These are phyloP conservation scores for Suzukiozyma palmioleophila DNA, from an alignment of 1,139 yeast genomes.

Conservation along the genomic window DNA sequence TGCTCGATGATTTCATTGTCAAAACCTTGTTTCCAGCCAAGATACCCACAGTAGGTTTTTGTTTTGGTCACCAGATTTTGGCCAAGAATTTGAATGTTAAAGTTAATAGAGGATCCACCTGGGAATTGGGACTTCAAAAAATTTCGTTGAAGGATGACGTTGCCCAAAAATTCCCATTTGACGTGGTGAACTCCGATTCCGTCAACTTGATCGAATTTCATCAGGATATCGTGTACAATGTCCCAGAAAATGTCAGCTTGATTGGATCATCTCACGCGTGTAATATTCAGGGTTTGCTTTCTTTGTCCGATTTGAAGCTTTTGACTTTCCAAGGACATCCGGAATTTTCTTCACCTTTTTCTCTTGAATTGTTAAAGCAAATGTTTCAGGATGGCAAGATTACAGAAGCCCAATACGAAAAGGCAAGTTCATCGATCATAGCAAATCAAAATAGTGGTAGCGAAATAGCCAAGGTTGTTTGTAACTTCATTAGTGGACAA, in stretches of 20 bases:
- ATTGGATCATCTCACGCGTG: slow-evolving; percentile 56
- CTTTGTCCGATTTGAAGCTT: slow-evolving; percentile 38
- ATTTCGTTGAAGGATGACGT: slow-evolving; percentile 44
- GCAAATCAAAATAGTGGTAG: slow-evolving; percentile 32
- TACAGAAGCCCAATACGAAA: slow-evolving; percentile 20
- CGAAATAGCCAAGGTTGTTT: slow-evolving; percentile 29
- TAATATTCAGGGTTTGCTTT: slow-evolving; percentile 56
- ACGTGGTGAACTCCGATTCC: slow-evolving; percentile 30
- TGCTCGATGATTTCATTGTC: slow-evolving; percentile 41
- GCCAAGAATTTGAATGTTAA: slow-evolving; percentile 60
- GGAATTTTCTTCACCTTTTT: slow-evolving; percentile 51
- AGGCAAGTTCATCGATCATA: slow-evolving; percentile 24
- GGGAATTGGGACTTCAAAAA: slow-evolving; percentile 67
- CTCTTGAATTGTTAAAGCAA: slow-evolving; percentile 23
- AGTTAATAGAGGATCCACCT: slow-evolving; percentile 51
- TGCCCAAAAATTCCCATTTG: slow-evolving; percentile 16
- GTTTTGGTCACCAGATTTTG: slow-evolving; percentile 85
- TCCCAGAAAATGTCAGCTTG: slow-evolving; percentile 34
- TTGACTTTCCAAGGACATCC: slow-evolving; percentile 90
- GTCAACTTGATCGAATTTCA: slow-evolving; percentile 60
- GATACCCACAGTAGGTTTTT: slow-evolving; percentile 59
- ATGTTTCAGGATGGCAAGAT: slow-evolving; percentile 13
- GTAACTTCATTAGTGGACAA: slow-evolving; percentile 18
- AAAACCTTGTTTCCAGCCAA: slow-evolving; percentile 18
- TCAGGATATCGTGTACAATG: slow-evolving; percentile 56